phyloP scores from a whole-genome alignment of 768 basidiomycete genomes.

The Russula brevipes region DNA sequence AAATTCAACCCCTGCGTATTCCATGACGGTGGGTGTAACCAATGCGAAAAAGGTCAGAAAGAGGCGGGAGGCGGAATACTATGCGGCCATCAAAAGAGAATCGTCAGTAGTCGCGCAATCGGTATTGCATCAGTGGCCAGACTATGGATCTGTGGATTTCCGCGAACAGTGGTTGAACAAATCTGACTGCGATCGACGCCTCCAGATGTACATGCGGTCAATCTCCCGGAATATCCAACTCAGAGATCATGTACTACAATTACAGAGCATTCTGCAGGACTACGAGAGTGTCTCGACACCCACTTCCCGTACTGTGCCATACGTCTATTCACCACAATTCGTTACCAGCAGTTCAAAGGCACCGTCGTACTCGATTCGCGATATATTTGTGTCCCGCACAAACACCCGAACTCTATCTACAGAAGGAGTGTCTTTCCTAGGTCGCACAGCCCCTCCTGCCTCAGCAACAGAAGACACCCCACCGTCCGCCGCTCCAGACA shows the following conservation, averaged over 20 bases:
- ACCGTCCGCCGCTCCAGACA: not conserved
- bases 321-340: not conserved
- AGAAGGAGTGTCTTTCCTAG: not conserved
- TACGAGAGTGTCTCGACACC: not conserved
- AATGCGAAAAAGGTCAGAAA: too few species aligned
- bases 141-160: not conserved
- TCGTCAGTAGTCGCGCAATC: not conserved
- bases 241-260: not conserved
- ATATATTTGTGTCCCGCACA: not conserved
- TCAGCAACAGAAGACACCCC: not conserved
- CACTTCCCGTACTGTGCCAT: not conserved
- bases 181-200: not conserved
- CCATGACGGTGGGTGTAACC: too few species aligned
- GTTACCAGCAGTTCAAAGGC: not conserved
- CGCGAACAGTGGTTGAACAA: not conserved
- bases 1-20: not conserved
- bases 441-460: not conserved
- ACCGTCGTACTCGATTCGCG: not conserved
- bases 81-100: not conserved
- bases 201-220: not conserved
- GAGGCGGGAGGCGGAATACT: not conserved
- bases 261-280: not conserved
- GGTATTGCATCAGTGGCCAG: not conserved
- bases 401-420: not conserved
- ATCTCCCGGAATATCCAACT: slow-evolving; percentile 2